These are phyloP conservation scores for Malus domestica DNA, from an alignment of 306 rosid species.

Conservation along the genomic window ASM211411v1 NC_041792.1:31257907-31258406, in stretches of 20 bases:
- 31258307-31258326: background rate
- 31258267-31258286: background rate
- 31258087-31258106: background rate
- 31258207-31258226: background rate
- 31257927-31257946: fast-evolving
- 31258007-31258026: background rate
- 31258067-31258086: background rate
- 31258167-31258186: background rate
- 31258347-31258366: background rate
- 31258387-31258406: background rate
- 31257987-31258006: fast-evolving
- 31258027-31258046: background rate
- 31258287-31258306: background rate
- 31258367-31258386: background rate
- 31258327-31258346: background rate
- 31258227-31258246: background rate
- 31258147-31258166: background rate
- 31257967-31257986: fast-evolving
- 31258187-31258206: background rate
- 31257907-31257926: fast-evolving
- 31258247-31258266: background rate
- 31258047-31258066: background rate
- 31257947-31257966: fast-evolving
- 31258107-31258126: background rate
- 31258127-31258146: background rate